These are phyloP conservation scores for Colletotrichum trifolii DNA, from an alignment of 2,329 filamentous ascomycete species.

Conservation along the genomic window DNA sequence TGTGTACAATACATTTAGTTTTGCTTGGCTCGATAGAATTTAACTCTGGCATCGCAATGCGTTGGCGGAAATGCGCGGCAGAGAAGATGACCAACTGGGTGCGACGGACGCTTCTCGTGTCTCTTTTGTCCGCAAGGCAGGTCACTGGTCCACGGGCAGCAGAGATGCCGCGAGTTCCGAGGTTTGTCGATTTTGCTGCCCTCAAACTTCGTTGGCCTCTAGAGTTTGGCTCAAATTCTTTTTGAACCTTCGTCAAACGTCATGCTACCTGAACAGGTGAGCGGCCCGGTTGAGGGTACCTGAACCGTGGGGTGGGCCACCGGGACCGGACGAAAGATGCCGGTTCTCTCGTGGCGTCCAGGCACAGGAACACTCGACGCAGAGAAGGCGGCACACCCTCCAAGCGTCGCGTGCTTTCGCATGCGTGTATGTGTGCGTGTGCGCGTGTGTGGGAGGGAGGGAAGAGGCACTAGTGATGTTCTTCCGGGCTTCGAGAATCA, in stretches of 20 bases:
- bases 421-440: too few species aligned
- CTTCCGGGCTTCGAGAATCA: constrained; percentile 29
- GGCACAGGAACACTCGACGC: constrained; percentile 4
- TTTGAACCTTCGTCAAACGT: constrained; percentile 12
- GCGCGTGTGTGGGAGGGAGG: background rate
- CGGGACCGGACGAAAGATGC: constrained; percentile 24
- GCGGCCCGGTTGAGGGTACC: constrained; percentile 3
- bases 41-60: constrained; percentile 14
- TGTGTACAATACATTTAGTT: constrained; percentile 23
- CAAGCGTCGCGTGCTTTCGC: constrained; percentile 4
- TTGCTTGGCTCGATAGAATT: constrained; percentile 31
- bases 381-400: constrained; percentile 10
- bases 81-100: background rate
- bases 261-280: constrained; percentile 20
- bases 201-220: too few species aligned
- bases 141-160: background rate
- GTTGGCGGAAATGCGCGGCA: constrained; percentile 26
- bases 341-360: background rate
- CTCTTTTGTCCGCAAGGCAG: constrained; percentile 20
- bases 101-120: background rate
- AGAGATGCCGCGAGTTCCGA: constrained; percentile 12
- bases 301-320: background rate
- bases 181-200: background rate
- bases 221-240: constrained; percentile 14
- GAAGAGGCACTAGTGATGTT: constrained; percentile 17